Evolutionary conservation across 306 rosid species (phyloP).

Genomic region (Vigna mungo): DNA sequence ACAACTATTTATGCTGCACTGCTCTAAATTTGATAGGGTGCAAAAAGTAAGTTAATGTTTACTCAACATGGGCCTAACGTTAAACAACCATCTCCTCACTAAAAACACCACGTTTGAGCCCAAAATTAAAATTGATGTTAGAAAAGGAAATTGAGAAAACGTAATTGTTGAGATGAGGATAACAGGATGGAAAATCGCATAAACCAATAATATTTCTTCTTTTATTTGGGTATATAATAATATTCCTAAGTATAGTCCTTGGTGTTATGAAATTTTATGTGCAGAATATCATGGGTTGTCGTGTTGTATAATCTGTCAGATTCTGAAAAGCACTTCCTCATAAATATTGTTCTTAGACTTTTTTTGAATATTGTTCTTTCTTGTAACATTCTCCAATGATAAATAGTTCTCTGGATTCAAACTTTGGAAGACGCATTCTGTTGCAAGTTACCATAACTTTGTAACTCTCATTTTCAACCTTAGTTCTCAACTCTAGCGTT

Average conservation of each 20-base stretch:
- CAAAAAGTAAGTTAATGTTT: too few relatives aligned
- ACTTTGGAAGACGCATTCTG: too few relatives aligned
- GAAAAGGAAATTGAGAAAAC: background rate
- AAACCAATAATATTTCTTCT: background rate
- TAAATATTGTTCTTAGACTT: background rate
- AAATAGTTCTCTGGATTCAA: background rate
- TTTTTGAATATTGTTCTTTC: background rate
- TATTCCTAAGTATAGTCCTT: slow-evolving; percentile 17
- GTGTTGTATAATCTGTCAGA: background rate
- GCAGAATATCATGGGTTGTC: slow-evolving; percentile 6
- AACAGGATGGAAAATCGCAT: background rate
- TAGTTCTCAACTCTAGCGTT: too few relatives aligned
- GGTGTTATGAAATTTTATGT: background rate
- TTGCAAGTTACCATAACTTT: too few relatives aligned
- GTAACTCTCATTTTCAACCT: too few relatives aligned
- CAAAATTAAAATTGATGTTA: background rate
- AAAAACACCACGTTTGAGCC: background rate
- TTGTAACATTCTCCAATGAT: background rate
- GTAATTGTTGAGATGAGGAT: background rate
- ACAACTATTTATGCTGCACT: background rate
- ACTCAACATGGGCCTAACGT: too few relatives aligned
- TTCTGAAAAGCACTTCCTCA: slow-evolving; percentile 1
- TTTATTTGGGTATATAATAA: background rate
- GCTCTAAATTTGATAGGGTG: background rate
- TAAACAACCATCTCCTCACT: too few relatives aligned